Evolutionary conservation across 108 stramenopile genomes (phyloP).

Genomic region (Stephanodiscus minutulus): DNA sequence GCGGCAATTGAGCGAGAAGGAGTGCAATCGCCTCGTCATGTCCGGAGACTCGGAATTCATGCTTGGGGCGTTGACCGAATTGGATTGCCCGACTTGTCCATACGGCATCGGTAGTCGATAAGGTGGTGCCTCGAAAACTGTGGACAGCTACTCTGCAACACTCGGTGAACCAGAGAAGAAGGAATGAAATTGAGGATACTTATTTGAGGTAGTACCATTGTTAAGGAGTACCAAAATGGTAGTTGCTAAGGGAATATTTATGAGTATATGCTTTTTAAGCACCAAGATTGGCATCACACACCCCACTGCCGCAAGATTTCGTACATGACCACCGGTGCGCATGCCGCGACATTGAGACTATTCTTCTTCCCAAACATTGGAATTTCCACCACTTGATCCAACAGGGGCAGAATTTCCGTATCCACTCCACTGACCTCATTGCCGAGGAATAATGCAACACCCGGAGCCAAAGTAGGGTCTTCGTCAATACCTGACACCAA

Average conservation of each 20-base stretch:
- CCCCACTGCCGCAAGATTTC: conserved; percentile 82
- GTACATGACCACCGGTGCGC: conserved; percentile 87
- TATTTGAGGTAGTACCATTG: too few relatives aligned
- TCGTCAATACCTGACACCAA: conserved; percentile 18
- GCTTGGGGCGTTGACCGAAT: too few relatives aligned
- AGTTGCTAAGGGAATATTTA: too few relatives aligned
- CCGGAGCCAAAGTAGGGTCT: conserved; percentile 14
- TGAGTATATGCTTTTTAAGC: background rate
- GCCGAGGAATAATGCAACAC: conserved; percentile 75
- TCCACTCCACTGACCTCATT: conserved; percentile 89
- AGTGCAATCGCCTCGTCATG: too few relatives aligned
- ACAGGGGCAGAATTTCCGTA: conserved; percentile 53
- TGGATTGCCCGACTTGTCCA: too few relatives aligned
- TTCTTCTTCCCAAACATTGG: conserved; percentile 89
- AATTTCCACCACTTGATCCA: conserved; percentile 80
- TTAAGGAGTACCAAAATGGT: background rate
- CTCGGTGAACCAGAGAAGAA: too few relatives aligned
- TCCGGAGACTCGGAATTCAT: too few relatives aligned
- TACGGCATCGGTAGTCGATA: too few relatives aligned
- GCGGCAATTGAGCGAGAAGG: too few relatives aligned
- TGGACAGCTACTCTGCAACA: too few relatives aligned
- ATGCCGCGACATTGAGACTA: conserved; percentile 85
- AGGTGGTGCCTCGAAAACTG: too few relatives aligned
- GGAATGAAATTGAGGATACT: too few relatives aligned
- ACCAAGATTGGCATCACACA: conserved; percentile 1